Conservation (phyloP, 2,329 filamentous ascomycete genomes). For the Aureobasidium subglaciale region DNA sequence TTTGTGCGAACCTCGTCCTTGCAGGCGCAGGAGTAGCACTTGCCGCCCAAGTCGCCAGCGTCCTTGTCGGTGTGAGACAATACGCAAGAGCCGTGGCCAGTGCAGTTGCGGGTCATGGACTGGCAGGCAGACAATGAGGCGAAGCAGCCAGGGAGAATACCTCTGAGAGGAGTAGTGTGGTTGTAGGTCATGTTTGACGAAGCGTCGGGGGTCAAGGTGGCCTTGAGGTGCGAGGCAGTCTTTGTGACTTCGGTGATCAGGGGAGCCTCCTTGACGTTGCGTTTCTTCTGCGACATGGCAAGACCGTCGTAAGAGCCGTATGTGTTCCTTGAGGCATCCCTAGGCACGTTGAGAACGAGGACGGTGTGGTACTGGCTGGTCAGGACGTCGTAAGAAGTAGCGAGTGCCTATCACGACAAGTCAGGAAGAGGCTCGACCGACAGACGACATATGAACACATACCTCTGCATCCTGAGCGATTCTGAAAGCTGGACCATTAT, state of each 20-base stretch:
- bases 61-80: conserved; percentile 53
- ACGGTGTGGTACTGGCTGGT: conserved; percentile 15
- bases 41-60: conserved; percentile 30
- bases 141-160: conserved; percentile 69
- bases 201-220: conserved; percentile 3
- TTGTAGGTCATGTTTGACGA: conserved; percentile 21
- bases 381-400: background rate
- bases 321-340: conserved; percentile 18
- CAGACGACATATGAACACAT: background rate
- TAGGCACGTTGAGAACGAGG: conserved; percentile 19
- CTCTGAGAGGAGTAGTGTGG: conserved; percentile 33
- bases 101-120: conserved; percentile 68
- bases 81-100: conserved; percentile 70
- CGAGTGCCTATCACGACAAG: background rate
- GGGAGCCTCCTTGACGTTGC: conserved; percentile 21
- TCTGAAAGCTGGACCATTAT: conserved; percentile 5
- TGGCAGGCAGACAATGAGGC: conserved; percentile 60
- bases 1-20: conserved; percentile 48
- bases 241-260: conserved; percentile 16
- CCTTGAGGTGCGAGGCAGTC: conserved; percentile 13
- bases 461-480: background rate
- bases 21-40: conserved; percentile 78
- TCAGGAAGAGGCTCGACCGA: too few relatives aligned
- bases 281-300: conserved; percentile 21
- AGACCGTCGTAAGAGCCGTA: conserved; percentile 30